Evolutionary conservation across 257 asterid genomes (phyloP), one percentile per base, ranked within the genome.

Genomic region (Gentiana straminea): DNA sequence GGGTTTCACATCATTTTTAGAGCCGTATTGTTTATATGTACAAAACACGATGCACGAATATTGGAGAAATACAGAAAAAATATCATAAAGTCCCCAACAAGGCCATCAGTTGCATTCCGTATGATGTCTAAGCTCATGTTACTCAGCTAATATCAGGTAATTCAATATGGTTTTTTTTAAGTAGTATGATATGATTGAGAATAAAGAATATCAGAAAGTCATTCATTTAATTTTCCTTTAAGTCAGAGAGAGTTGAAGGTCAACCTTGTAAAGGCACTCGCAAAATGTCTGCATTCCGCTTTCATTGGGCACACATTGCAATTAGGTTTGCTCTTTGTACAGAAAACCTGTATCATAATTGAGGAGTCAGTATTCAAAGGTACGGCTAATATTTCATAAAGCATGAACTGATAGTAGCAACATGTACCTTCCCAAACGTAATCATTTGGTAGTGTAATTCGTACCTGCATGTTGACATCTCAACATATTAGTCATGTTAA

Each of bases 391-490:
- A 13, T 2, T 13, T 48, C 3, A 43, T 41, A 35, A 49, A 53
- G 33, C 15, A 33, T 37, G 38, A 59, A 52, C 35, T 51, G 59
- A 68, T 47, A 32, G 43, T 47, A 60, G 43, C 55, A 57, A 33
- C 76, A 51, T 41, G 9, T 76, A 90, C 97, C 96, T 91, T 91
- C 61, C 98, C 98, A 66, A 91, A 91, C 59, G 98, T 91, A 55
- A 91, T 91, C 98, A 91, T 81, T 72, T 91, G 98, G 68, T 91
- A 87, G 73, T 91, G 98, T 59, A 91, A 83, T 74, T 91, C 98
- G 65, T 91, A 91, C 84, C 98, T 90, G 86, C 61, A 69, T 68
- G 68, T 61, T 36, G 32, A 36, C 15, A 51, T 15, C 8, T 8
- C 24, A 47, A 49, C 32, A 65, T 39, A 57, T 65, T 50, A 72